Percentiles rank a stretch among this genome's conserved stretches.
phyloP scores from a whole-genome alignment of 2,329 filamentous ascomycete species.

The Tolypocladium pustulatum region DNA sequence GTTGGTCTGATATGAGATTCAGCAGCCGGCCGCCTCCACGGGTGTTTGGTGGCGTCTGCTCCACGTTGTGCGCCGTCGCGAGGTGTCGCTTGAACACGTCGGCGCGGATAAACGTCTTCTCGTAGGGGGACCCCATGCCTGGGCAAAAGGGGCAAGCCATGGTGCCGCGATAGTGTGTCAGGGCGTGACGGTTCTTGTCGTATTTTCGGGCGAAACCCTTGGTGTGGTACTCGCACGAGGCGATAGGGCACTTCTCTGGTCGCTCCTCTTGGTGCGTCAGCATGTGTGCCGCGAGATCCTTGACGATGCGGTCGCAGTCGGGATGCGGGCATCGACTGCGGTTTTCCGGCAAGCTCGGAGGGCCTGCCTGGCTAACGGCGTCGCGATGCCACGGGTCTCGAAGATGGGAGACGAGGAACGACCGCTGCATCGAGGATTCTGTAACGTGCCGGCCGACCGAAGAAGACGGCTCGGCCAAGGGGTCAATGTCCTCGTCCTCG shows the following conservation, averaged over 20 bases:
- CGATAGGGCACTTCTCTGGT: constrained; percentile 92
- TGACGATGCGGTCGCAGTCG: constrained; percentile 49
- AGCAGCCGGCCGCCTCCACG: constrained; percentile 25
- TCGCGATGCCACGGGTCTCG: constrained; percentile 13
- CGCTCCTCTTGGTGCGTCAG: constrained; percentile 89
- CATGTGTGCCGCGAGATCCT: constrained; percentile 77
- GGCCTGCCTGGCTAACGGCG: constrained; percentile 16
- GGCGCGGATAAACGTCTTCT: constrained; percentile 92
- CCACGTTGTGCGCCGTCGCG: constrained; percentile 84
- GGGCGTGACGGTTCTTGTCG: constrained; percentile 91
- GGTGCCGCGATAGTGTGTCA: constrained; percentile 95
- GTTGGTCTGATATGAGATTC: constrained; percentile 1
- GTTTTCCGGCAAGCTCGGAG: constrained; percentile 24
- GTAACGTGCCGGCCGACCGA: not conserved
- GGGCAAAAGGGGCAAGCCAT: constrained; percentile 98
- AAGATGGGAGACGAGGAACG: constrained; percentile 2
- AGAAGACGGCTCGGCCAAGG: constrained; percentile 2
- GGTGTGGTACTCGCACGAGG: constrained; percentile 83
- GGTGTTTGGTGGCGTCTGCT: constrained; percentile 86
- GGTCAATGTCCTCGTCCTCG: constrained; percentile 32
- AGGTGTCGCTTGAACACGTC: constrained; percentile 97
- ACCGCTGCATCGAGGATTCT: constrained; percentile 7
- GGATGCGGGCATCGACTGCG: constrained; percentile 44
- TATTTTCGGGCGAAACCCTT: constrained; percentile 97
- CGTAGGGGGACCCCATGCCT: constrained; percentile 72